These are phyloP conservation scores for Uronychia setigera DNA, from an alignment of 73 alveolate genomes.

Conservation along the genomic window DNA sequence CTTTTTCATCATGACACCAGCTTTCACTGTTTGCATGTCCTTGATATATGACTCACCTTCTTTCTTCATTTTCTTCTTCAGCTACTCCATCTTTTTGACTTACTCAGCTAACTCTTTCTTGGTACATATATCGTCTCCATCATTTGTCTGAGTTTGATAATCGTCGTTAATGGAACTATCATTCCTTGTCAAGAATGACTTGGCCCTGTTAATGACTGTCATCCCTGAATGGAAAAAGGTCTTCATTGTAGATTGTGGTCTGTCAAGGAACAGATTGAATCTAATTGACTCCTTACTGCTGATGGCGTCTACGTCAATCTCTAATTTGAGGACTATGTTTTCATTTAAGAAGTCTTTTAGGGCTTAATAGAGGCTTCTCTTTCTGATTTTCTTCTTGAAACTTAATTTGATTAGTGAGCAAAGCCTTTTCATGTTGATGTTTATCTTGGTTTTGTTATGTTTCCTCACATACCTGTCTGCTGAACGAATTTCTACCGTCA, in stretches of 20 bases:
- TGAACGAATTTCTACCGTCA: neutral
- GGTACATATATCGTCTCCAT: neutral
- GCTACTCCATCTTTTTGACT: neutral
- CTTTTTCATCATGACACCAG: too few relatives aligned
- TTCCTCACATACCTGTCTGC: neutral
- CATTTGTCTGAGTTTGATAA: neutral
- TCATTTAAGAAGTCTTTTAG: neutral
- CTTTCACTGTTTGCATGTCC: too few relatives aligned
- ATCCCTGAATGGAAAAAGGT: neutral
- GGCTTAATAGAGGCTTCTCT: neutral
- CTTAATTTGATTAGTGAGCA: neutral
- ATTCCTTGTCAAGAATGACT: neutral
- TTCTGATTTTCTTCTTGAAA: neutral
- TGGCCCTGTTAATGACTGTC: neutral
- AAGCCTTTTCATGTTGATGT: neutral
- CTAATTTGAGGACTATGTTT: neutral
- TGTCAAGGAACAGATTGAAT: neutral
- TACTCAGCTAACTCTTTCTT: neutral
- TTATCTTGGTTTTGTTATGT: neutral
- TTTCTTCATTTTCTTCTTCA: neutral
- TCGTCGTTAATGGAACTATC: neutral
- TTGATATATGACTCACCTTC: too few relatives aligned
- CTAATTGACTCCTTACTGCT: neutral
- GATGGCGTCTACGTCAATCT: neutral
- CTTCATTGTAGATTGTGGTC: neutral